Conservation (phyloP, 1,284 basidiomycete genomes). For the Phlebopus sp. region DNA sequence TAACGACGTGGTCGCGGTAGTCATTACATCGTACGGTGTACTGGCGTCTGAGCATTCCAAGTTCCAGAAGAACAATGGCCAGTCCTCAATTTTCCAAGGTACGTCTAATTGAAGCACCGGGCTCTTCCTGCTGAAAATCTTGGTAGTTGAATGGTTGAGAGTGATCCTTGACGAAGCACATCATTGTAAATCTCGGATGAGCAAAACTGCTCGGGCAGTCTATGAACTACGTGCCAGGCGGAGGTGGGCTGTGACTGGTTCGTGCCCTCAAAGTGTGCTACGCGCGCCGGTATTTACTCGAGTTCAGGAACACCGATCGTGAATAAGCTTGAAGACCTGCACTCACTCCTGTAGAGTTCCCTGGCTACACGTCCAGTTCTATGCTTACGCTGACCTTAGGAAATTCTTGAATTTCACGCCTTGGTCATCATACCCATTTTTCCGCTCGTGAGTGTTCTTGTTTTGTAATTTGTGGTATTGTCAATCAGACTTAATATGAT, state of each 20-base stretch:
- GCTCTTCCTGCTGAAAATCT: conserved; percentile 4
- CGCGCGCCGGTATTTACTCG: not conserved
- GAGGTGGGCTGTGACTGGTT: conserved; percentile 89
- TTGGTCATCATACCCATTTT: conserved; percentile 89
- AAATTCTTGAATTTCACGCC: conserved; percentile 90
- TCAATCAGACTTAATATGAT: conserved; percentile 1
- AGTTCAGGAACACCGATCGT: conserved; percentile 89
- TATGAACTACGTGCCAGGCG: conserved; percentile 79
- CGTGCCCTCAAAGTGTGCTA: conserved; percentile 1
- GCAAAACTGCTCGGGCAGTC: conserved; percentile 88
- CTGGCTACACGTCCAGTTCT: conserved; percentile 4
- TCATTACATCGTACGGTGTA: conserved; percentile 90
- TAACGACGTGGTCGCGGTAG: conserved; percentile 61
- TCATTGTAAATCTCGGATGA: conserved; percentile 89
- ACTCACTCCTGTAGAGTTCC: conserved; percentile 71
- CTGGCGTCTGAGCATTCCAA: conserved; percentile 82
- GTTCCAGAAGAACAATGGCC: conserved; percentile 47
- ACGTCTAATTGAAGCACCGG: conserved; percentile 19
- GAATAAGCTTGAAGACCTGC: conserved; percentile 91
- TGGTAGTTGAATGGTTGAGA: conserved; percentile 73
- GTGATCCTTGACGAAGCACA: conserved; percentile 91
- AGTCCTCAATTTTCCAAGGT: conserved; percentile 75
- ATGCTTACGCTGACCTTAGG: conserved; percentile 36
- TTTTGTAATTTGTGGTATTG: not conserved
- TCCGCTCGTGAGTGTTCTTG: conserved; percentile 63